A percentile compares a stretch with the other conserved stretches of the same genome.
These are phyloP conservation scores for Clarireedia hainanense DNA, from an alignment of 2,329 filamentous ascomycete genomes.

Conservation along the genomic window DNA sequence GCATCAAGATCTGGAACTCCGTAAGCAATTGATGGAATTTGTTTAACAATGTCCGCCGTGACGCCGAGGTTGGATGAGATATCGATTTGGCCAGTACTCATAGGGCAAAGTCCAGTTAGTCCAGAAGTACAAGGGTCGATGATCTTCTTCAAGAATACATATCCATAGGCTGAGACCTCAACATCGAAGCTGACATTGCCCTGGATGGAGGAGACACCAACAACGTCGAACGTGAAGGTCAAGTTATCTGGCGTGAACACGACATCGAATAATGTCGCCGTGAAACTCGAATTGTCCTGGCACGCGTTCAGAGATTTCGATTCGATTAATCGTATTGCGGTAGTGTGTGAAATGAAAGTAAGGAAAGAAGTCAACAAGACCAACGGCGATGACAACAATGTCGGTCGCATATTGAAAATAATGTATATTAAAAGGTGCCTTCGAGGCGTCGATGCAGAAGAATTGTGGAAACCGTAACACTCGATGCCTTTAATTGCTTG, in stretches of 20 bases:
- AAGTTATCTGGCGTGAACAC: slow-evolving; percentile 68
- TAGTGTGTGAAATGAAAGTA: slow-evolving; percentile 21
- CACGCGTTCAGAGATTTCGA: slow-evolving; percentile 82
- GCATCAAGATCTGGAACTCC: slow-evolving; percentile 87
- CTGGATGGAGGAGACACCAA: slow-evolving; percentile 75
- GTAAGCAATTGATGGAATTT: slow-evolving; percentile 79
- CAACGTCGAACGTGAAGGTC: slow-evolving; percentile 64
- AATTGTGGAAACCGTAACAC: background rate
- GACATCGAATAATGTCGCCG: slow-evolving; percentile 83
- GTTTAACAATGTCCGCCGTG: slow-evolving; percentile 44
- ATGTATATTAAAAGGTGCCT: slow-evolving; percentile 16
- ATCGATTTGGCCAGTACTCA: slow-evolving; percentile 76
- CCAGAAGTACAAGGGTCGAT: slow-evolving; percentile 67
- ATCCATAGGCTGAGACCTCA: slow-evolving; percentile 75
- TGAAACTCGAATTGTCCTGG: slow-evolving; percentile 76
- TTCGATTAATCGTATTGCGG: slow-evolving; percentile 40
- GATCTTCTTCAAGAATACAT: slow-evolving; percentile 55
- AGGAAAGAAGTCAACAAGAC: slow-evolving; percentile 24
- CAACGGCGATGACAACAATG: slow-evolving; percentile 22
- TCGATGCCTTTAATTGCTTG: background rate
- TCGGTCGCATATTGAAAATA: slow-evolving; percentile 22
- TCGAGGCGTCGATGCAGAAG: slow-evolving; percentile 10
- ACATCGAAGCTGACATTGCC: slow-evolving; percentile 76
- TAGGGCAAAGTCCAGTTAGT: slow-evolving; percentile 76
- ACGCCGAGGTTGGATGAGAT: slow-evolving; percentile 65